Base-by-base conservation (phyloP, 2,329 filamentous ascomycete species). In the Ceratocystis diversiconidia region DNA sequence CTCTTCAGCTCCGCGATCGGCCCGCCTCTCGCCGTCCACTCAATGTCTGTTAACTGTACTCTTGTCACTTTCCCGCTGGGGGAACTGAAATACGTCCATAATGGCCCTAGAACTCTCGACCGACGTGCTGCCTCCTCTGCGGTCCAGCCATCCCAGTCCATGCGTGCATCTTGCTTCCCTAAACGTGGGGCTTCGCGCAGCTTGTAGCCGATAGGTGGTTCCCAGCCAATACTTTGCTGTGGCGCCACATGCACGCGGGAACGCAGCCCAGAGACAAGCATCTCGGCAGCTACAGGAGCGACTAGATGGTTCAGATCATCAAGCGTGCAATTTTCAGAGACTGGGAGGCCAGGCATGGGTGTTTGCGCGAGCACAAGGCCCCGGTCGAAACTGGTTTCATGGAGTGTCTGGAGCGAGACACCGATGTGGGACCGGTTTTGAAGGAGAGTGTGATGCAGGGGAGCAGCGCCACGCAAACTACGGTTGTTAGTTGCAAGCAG, bases 381-480 rank as follows among this genome's bases (percentile, higher is more conserved):
- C 67, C 85, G 83, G 73, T 99, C 94, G 73, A 97, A 96, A 60
- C 80, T 75, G 17, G 77, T 76, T 1, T 84, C 80, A 73, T 96
- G 85, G 46, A 99, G 81, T 0, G 92, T 97, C 74, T 99, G 94
- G 30, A 99, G 78, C 0, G 89, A 88, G 25, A 96, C 81, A 28
- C 94, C 94, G 0, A 88, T 90, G 67, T 77, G 75, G 0, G 72
- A 71, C 65, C 83, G 78, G 12, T 80, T 77, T 32, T 81, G 76
- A 15, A 97, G 79, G 44, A 97, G 79, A n/a, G 89, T 85, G 74
- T 92, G 88, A 69, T 95, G 88, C 15, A 99, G 79, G 0, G 94
- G 94, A 1, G 94, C 90, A 10, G 94, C 83, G 1, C 94, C 94
- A 66, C 88, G 86, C 67, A 96, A 84, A 73, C 87, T 90, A 30